A percentile compares a stretch with the other conserved stretches of the same genome.
Conservation (phyloP, 495 filamentous ascomycete genomes). For the Penicillium antarcticum region DNA sequence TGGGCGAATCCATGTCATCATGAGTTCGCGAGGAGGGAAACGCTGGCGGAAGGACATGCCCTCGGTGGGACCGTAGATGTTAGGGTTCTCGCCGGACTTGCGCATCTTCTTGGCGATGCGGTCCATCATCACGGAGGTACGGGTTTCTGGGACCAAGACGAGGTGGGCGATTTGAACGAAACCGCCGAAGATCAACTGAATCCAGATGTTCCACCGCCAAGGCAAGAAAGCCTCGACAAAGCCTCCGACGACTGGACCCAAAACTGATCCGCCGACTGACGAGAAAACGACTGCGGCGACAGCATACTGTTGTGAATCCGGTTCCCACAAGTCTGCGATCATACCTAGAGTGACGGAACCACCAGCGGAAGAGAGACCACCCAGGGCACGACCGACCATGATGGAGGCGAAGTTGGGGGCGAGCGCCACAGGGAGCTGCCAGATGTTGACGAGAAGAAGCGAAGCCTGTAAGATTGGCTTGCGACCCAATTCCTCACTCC, state of each 20-base stretch:
- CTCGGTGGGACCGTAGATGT: constrained; percentile 64
- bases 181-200: constrained; percentile 57
- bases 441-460: constrained; percentile 58
- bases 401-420: constrained; percentile 53
- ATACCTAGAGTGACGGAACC: constrained; percentile 63
- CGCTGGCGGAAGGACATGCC: constrained; percentile 54
- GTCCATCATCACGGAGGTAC: constrained; percentile 59
- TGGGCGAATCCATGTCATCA: constrained; percentile 55
- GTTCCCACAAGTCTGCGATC: constrained; percentile 60
- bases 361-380: constrained; percentile 58
- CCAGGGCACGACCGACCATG: constrained; percentile 54
- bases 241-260: constrained; percentile 60
- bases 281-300: constrained; percentile 62
- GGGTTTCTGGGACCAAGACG: constrained; percentile 55
- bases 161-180: constrained; percentile 52
- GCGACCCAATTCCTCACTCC: constrained; percentile 61
- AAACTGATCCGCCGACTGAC: constrained; percentile 58
- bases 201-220: constrained; percentile 58
- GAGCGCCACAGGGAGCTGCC: constrained; percentile 52
- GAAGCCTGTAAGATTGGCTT: constrained; percentile 53
- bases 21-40: constrained; percentile 54
- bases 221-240: constrained; percentile 51
- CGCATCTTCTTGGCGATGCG: constrained; percentile 53
- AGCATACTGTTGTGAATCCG: constrained; percentile 58
- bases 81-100: constrained; percentile 47